Evolutionary conservation across 2,329 filamentous ascomycete species (phyloP).

Genomic region (Fonsecaea multimorphosa): DNA sequence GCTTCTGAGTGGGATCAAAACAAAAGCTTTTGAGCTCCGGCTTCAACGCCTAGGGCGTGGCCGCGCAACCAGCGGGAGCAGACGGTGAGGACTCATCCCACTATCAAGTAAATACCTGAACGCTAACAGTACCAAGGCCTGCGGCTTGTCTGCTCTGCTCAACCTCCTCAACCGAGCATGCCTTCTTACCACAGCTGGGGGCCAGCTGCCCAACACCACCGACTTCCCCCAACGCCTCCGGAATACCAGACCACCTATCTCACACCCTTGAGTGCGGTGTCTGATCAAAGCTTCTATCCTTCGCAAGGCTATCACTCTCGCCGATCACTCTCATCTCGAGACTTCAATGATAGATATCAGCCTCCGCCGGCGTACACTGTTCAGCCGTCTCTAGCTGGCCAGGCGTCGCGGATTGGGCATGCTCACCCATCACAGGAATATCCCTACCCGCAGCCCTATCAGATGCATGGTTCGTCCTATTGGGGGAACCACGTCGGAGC

Average conservation of each 20-base stretch:
- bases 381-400: slow-evolving; percentile 31
- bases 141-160: slow-evolving; percentile 36
- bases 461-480: slow-evolving; percentile 31
- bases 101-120: not conserved
- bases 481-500: slow-evolving; percentile 40
- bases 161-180: slow-evolving; percentile 33
- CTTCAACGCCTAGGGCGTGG: slow-evolving; percentile 36
- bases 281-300: slow-evolving; percentile 44
- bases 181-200: slow-evolving; percentile 39
- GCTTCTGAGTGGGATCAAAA: slow-evolving; percentile 24
- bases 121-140: slow-evolving; percentile 20
- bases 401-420: slow-evolving; percentile 25
- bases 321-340: slow-evolving; percentile 52
- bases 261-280: slow-evolving; percentile 36
- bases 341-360: slow-evolving; percentile 53
- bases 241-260: slow-evolving; percentile 39
- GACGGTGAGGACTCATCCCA: slow-evolving; percentile 30
- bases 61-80: slow-evolving; percentile 28
- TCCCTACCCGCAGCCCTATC: slow-evolving; percentile 33
- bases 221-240: slow-evolving; percentile 40
- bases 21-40: slow-evolving; percentile 32
- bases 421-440: slow-evolving; percentile 32
- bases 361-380: slow-evolving; percentile 49
- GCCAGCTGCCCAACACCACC: slow-evolving; percentile 32
- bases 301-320: slow-evolving; percentile 49